These are phyloP conservation scores for Eucalyptus brandiana DNA, from an alignment of 345 rosid species.

Conservation along the genomic window DNA sequence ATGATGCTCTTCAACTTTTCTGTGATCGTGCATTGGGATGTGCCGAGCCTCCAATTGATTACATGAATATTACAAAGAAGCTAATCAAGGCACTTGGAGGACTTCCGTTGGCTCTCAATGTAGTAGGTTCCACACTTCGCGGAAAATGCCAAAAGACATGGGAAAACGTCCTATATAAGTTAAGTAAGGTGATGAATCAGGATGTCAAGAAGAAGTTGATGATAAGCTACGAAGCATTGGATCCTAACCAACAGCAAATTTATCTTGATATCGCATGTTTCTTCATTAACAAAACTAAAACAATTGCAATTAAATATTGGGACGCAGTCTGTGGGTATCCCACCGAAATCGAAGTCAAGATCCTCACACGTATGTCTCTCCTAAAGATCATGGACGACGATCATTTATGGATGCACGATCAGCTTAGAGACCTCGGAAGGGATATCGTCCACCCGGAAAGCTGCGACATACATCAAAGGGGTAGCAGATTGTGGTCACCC, in stretches of 20 bases:
- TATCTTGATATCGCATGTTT: neutral
- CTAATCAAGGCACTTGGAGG: neutral
- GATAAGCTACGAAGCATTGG: neutral
- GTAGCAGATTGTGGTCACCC: neutral
- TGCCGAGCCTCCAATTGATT: neutral
- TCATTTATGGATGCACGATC: neutral
- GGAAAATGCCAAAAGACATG: neutral
- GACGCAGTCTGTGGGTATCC: neutral
- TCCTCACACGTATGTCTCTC: neutral
- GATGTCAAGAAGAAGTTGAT: neutral
- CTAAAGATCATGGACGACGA: neutral
- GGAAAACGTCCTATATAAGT: neutral
- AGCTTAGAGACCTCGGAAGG: neutral
- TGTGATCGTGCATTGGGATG: neutral
- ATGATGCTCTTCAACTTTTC: neutral
- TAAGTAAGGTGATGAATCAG: neutral
- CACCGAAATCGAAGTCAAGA: neutral
- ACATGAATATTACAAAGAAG: neutral
- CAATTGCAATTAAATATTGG: neutral
- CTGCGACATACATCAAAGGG: neutral
- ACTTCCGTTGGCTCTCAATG: neutral
- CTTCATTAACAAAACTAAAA: neutral
- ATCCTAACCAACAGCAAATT: rapidly evolving
- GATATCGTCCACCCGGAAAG: neutral
- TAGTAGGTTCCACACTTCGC: neutral